A percentile compares a stretch with the other conserved stretches of the same genome.
These are phyloP conservation scores for Mortierella sp. DNA, from an alignment of 371 early-diverging fungal species.

Conservation along the genomic window DNA sequence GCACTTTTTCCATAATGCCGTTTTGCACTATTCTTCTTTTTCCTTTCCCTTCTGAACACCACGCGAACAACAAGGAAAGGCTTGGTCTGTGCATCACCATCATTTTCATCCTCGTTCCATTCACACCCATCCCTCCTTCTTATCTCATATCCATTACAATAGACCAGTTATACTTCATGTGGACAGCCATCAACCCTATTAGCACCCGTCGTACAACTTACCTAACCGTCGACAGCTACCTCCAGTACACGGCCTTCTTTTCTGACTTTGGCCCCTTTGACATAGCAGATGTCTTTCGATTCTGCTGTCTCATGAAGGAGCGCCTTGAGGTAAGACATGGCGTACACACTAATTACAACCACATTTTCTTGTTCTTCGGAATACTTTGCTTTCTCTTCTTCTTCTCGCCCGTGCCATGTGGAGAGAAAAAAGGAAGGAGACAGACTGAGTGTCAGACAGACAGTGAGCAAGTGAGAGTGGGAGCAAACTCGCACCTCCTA, in stretches of 20 bases:
- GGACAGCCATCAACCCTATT: conserved; percentile 23
- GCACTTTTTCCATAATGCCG: neutral
- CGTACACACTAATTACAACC: neutral
- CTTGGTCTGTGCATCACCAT: conserved; percentile 10
- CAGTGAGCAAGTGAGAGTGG: neutral
- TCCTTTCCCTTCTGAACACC: neutral
- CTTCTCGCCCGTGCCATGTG: neutral
- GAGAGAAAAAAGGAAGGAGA: neutral
- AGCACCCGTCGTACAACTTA: conserved; percentile 40
- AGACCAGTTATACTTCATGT: conserved; percentile 57
- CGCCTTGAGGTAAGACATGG: conserved; percentile 57
- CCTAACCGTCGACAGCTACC: conserved; percentile 51
- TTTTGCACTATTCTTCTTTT: neutral
- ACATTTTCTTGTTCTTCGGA: neutral
- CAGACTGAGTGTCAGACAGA: neutral
- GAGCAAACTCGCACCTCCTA: neutral
- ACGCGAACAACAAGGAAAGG: neutral
- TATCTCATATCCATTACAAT: neutral
- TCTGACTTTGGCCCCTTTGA: conserved; percentile 77
- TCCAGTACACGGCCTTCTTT: conserved; percentile 54
- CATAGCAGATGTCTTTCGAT: conserved; percentile 69
- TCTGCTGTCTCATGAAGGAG: conserved; percentile 66
- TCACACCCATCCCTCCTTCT: neutral
- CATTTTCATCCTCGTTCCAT: neutral
- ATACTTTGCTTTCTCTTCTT: too few relatives aligned